A percentile compares a stretch with the other conserved stretches of the same genome.
These are phyloP conservation scores for Eimeria necatrix DNA, from an alignment of 169 alveolate genomes.

Conservation along the genomic window DNA sequence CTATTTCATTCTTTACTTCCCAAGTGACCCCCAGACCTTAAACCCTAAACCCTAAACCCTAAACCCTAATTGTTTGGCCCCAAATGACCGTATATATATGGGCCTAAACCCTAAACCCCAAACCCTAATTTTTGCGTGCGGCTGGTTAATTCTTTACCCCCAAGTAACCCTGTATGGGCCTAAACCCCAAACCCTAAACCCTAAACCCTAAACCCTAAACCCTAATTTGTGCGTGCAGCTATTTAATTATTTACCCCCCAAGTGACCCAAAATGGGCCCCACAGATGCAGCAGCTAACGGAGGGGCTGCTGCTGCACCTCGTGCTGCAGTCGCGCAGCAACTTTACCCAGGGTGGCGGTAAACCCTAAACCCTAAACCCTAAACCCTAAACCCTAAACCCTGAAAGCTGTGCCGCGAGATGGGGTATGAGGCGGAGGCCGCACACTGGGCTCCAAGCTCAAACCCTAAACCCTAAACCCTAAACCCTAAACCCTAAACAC, in stretches of 20 bases:
- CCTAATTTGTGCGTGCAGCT: background rate
- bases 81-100: too few relatives aligned
- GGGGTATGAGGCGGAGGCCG: background rate
- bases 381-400: background rate
- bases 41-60: background rate
- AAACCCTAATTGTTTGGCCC: background rate
- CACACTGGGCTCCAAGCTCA: background rate
- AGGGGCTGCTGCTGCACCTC: slow-evolving; percentile 55
- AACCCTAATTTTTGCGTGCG: too few relatives aligned
- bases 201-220: slow-evolving; percentile 10
- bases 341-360: background rate
- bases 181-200: background rate
- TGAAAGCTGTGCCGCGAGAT: too few relatives aligned
- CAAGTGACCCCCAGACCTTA: background rate
- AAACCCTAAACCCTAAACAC: background rate
- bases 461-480: background rate
- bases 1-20: too few relatives aligned
- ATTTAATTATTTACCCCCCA: background rate
- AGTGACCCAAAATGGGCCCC: background rate
- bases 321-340: slow-evolving; percentile 32
- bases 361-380: slow-evolving; percentile 33
- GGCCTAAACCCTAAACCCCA: slow-evolving; percentile 32
- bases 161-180: too few relatives aligned
- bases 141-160: too few relatives aligned
- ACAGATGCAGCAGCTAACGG: background rate